Evolutionary conservation across 495 filamentous ascomycete species (phyloP), one percentile per base, ranked within the genome.

Genomic region (Penicillium ucsense): DNA sequence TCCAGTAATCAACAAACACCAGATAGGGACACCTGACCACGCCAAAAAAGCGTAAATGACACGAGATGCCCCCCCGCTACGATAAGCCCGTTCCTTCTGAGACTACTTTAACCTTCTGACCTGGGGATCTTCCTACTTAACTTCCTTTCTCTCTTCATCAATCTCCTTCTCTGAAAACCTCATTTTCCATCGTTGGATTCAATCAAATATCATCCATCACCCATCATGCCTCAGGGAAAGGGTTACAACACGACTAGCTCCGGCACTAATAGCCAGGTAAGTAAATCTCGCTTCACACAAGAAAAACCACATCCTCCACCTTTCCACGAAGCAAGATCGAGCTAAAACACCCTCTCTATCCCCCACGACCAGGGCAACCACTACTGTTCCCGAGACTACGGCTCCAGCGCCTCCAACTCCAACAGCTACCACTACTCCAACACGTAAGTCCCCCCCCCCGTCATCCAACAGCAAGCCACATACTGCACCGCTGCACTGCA

Each of bases 381-480:
- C 60, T 76, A 68, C 47, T 74, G 71, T 56, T 51, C 60, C 37
- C 66, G 73, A 30, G 73, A 78, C 55, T 76, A 75, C 48, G 71
- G 71, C 27, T 58, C 46, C 36, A 50, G 61, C 28, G 63, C 61
- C 37, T 58, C 66, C 12, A 73, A 76, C 53, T 50, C 44, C 40
- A 74, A 74, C 47, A 53, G 60, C 48, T 76, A 76, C 56, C 72
- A 76, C 51, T 76, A 76, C 51, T 74, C 71, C 45, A 77, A 78
- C 56, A 53, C 30, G 72, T 72, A 32, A 36, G 57, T 43, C 4
- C n/a, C 20, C 20, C 2, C 20, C 20, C 20, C 20, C 20, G 20
- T 20, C 20, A 20, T 20, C 1, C 1, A 20, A 20, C 20, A 20
- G 20, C n/a, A n/a, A n/a, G n/a, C 20, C 20, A 20, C 20, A 20